Conservation (phyloP, 129 eudicot species). For the Centrapalus pauciflorus region DNA sequence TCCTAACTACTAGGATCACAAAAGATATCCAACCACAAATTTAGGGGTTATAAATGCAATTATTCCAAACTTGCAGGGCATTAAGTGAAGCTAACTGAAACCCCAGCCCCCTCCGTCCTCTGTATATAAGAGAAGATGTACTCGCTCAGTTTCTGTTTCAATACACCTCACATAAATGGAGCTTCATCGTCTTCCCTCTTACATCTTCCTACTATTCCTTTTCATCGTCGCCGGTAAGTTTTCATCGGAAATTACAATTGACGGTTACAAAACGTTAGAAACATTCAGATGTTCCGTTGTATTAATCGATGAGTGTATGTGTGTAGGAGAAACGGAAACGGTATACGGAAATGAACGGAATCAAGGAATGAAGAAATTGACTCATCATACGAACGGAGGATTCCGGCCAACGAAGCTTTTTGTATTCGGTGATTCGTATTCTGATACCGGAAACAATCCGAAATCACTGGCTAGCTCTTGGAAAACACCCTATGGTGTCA, state of each 20-base stretch:
- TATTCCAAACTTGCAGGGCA: background rate
- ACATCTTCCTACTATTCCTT: constrained; percentile 16
- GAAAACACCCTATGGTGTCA: constrained; percentile 66
- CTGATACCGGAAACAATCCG: constrained; percentile 69
- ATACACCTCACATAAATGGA: constrained; percentile 28
- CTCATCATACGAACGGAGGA: background rate
- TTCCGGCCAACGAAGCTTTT: constrained; percentile 47
- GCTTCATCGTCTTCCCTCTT: constrained; percentile 14
- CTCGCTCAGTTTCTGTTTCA: constrained; percentile 11
- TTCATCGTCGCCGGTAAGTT: constrained; percentile 32
- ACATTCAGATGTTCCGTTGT: background rate
- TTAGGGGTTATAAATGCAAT: background rate
- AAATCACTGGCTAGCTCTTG: constrained; percentile 48
- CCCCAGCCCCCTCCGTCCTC: background rate
- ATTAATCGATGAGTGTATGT: background rate
- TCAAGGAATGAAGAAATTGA: constrained; percentile 1
- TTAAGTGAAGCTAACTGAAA: background rate
- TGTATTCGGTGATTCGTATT: constrained; percentile 86
- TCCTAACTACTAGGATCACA: background rate
- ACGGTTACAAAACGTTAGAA: background rate
- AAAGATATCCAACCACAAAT: background rate
- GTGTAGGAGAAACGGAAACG: constrained; percentile 20
- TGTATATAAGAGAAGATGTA: constrained; percentile 7
- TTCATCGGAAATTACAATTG: background rate
- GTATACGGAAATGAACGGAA: constrained; percentile 1